Evolutionary conservation across 1,139 yeast genomes (phyloP), one percentile per base, ranked within the genome.

Genomic region (Suhomyces guaymorum): DNA sequence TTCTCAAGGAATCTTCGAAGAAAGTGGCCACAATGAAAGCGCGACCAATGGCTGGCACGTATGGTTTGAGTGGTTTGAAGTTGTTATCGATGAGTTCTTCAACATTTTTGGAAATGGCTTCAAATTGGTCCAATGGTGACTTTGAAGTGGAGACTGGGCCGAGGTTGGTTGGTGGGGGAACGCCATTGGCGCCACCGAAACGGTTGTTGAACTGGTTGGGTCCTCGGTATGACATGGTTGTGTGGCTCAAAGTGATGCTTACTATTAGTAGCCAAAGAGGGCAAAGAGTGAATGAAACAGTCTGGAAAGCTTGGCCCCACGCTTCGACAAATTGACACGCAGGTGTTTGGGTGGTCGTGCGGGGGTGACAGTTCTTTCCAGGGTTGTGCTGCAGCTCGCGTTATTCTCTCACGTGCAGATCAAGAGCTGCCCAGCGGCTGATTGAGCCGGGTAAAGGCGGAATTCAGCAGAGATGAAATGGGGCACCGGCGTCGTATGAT

Each of bases 21-120:
- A 90, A 92, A 1, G 98, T 92, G 34, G 96, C 96, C 41, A 92
- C 96, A 47, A 92, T 89, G 51, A 90, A 77, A 43, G 87, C 81
- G 40, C 98, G 75, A 18, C 97, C 97, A 47, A 92, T 75, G 15
- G 83, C 80, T 10, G 97, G 97, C 21, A 82, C 81, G 48, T 79
- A 82, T 0, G 92, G 92, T 57, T 75, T 82, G 35, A 82, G 55
- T 10, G 81, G 75, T 26, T 67, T 65, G 16, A 68, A 59, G 46
- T 70, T 61, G 21, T 57, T 61, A 50, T 76, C 82, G 32, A 77
- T 62, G 14, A 61, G 47, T 32, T 65, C 72, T 49, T 78, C 83
- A 7, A 70, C 56, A 39, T 59, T 55, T 40, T 69, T 69, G 24
- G 76, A 57, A 31, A 71, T 42, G n/a, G 53, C 55, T 50, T 77